Evolutionary conservation across 1,284 basidiomycete species (phyloP).

Genomic region (Exobasidium rhododendri): DNA sequence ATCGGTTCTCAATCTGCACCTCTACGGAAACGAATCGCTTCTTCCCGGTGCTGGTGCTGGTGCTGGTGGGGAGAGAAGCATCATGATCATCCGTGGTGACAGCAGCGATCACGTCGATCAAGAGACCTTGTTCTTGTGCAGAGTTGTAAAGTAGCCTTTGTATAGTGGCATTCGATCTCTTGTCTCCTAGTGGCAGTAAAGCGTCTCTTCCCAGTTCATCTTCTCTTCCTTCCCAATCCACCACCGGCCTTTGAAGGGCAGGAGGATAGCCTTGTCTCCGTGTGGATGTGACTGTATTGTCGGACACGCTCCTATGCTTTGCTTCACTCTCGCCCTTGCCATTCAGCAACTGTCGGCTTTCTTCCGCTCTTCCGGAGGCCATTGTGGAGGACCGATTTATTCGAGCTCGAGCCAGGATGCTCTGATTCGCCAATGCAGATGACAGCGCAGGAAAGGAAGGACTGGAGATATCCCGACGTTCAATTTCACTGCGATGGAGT

Average conservation of each 20-base stretch:
- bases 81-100: background rate
- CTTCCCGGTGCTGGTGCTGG: background rate
- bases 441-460: background rate
- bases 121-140: background rate
- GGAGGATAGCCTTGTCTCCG: background rate
- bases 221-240: background rate
- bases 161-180: background rate
- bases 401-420: background rate
- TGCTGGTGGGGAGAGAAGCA: background rate
- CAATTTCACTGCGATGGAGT: background rate
- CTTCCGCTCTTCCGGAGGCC: background rate
- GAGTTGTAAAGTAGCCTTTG: background rate
- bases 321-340: background rate
- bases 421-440: background rate
- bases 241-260: background rate
- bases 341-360: background rate
- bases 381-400: background rate
- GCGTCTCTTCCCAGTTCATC: background rate
- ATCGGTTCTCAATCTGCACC: conserved; percentile 3
- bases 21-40: background rate
- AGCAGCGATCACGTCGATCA: background rate
- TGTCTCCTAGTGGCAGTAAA: background rate
- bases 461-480: background rate
- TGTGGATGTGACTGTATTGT: background rate
- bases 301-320: background rate